phyloP scores from a whole-genome alignment of 1,139 yeast species.

The Taphrina betulina region DNA sequence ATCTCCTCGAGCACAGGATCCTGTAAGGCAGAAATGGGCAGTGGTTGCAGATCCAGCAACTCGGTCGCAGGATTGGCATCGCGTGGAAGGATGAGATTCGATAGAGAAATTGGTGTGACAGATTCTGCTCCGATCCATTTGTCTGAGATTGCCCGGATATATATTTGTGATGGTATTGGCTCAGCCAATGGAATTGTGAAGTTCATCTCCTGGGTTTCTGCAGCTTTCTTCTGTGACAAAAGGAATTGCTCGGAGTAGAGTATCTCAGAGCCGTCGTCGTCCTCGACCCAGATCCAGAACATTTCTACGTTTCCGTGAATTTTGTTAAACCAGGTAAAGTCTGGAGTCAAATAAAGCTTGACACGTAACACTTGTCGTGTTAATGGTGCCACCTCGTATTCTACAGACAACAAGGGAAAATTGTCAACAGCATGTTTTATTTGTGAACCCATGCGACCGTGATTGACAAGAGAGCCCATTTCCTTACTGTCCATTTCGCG shows the following conservation, averaged over 20 bases:
- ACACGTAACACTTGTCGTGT: slow-evolving; percentile 83
- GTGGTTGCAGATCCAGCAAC: slow-evolving; percentile 74
- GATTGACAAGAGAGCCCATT: slow-evolving; percentile 85
- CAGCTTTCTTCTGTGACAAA: slow-evolving; percentile 59
- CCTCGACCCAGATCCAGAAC: slow-evolving; percentile 91
- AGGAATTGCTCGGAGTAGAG: slow-evolving; percentile 81
- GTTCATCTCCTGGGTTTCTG: slow-evolving; percentile 68
- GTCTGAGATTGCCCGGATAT: slow-evolving; percentile 76
- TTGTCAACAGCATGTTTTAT: slow-evolving; percentile 62
- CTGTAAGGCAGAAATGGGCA: slow-evolving; percentile 79
- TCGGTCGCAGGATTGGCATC: slow-evolving; percentile 84
- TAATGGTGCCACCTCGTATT: slow-evolving; percentile 86
- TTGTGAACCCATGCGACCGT: slow-evolving; percentile 65
- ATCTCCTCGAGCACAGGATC: slow-evolving; percentile 65
- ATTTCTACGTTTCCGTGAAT: slow-evolving; percentile 81
- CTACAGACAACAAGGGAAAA: slow-evolving; percentile 71
- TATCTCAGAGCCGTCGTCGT: slow-evolving; percentile 63
- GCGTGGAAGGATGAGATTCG: slow-evolving; percentile 82
- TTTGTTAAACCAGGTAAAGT: slow-evolving; percentile 78
- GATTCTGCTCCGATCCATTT: slow-evolving; percentile 87
- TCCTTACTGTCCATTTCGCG: slow-evolving; percentile 74
- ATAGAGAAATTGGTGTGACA: slow-evolving; percentile 76
- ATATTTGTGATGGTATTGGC: slow-evolving; percentile 84
- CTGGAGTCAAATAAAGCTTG: slow-evolving; percentile 67
- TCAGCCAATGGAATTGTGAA: slow-evolving; percentile 89